Conservation (phyloP, 2,329 filamentous ascomycete species). For the Aspergillus sp. region DNA sequence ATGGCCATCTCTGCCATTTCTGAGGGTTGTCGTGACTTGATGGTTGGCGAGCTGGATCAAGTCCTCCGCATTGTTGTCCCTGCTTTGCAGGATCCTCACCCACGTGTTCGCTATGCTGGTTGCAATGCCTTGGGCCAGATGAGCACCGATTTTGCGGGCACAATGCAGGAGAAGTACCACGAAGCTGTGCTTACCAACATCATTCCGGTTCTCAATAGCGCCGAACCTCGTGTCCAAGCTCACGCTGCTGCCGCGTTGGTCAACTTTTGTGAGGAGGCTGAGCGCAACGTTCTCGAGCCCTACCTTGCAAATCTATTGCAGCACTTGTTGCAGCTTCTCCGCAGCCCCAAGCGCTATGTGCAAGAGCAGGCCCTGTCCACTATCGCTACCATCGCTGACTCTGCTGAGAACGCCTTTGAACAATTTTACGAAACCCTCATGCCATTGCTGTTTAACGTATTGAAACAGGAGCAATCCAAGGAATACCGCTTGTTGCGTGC, state of each 20-base stretch:
- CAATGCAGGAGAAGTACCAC: conserved; percentile 96
- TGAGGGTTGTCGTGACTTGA: conserved; percentile 91
- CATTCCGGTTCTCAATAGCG: conserved; percentile 84
- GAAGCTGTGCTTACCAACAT: conserved; percentile 83
- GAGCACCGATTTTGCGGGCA: conserved; percentile 98
- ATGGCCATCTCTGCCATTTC: conserved; percentile 99
- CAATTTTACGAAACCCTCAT: conserved; percentile 96
- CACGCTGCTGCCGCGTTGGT: conserved; percentile 97
- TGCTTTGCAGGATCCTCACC: conserved; percentile 82
- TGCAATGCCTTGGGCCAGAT: conserved; percentile 99
- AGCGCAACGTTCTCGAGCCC: conserved; percentile 86
- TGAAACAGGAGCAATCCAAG: conserved; percentile 87
- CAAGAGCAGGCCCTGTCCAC: conserved; percentile 97
- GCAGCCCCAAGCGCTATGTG: conserved; percentile 91
- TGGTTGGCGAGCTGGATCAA: conserved; percentile 91
- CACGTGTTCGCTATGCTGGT: conserved; percentile 92
- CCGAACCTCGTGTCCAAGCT: conserved; percentile 91
- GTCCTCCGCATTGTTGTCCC: conserved; percentile 94
- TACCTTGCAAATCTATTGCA: conserved; percentile 86
- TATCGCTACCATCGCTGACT: conserved; percentile 98
- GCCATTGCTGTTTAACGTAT: conserved; percentile 87
- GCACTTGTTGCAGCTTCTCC: conserved; percentile 81
- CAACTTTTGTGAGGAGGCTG: conserved; percentile 98
- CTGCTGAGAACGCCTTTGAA: conserved; percentile 88
- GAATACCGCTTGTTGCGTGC: conserved; percentile 88